Evolutionary conservation across 176 grass and related monocot genomes (phyloP), one percentile per base, ranked within the genome.

Genomic region (Triticum monococcum): DNA sequence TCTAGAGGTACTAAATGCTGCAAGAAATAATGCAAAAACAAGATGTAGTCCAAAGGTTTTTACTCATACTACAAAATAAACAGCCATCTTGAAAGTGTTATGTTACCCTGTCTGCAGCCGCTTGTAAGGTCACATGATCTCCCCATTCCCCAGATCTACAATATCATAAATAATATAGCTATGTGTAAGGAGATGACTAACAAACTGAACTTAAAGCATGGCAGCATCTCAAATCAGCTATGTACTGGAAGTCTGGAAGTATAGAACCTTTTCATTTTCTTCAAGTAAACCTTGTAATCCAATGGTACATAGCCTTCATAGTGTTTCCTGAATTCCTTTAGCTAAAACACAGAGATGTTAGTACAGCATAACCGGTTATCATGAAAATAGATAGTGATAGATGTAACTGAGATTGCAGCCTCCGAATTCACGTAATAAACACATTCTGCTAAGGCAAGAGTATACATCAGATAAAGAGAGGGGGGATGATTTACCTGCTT

Each of bases 271-370:
- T 98, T 96, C 91, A 98, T 95, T 80, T 79, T 90, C 88, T 94
- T 96, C 85, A 98, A 87, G 68, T 96, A 98, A 68, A 80, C 87
- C 87, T 94, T 98, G 80, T 96, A 98, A 86, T 96, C 94, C 97
- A 98, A 91, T n/a, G 94, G 94, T 68, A 98, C 94, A 95, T 96
- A 98, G 61, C 90, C 88, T 91, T 98, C 97, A 85, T 94, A 98
- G 65, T 86, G 75, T 90, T 96, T 94, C 76, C 24, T 96, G 61
- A 91, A 94, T 84, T 98, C 83, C 85, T 96, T 98, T 80, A 98
- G 85, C 97, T 98, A 95, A 68, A 79, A 82, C 68, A 88, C 46
- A 77, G 68, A 88, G 33, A 65, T 37, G 9, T 7, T 62, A 79
- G 32, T 85, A 83, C 62, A 86, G 57, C 74, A 83, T 48, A 83